A percentile compares a stretch with the other conserved stretches of the same genome.
Conservation (phyloP, 2,329 filamentous ascomycete species). For the Gliomastix tumulicola region DNA sequence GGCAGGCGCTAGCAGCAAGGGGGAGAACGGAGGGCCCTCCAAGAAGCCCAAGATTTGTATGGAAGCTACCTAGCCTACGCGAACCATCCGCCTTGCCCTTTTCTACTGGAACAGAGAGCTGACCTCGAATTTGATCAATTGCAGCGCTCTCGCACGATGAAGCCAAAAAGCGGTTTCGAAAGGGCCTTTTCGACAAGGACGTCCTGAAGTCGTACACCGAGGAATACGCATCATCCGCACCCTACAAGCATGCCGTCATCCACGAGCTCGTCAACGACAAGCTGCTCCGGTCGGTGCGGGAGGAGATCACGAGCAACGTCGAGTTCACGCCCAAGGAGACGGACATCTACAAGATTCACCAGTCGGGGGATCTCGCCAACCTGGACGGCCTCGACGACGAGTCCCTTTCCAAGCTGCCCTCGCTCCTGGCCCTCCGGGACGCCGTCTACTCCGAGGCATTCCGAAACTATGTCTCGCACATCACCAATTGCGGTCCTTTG, state of each 20-base stretch:
- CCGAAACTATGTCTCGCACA: conserved; percentile 77
- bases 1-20: conserved; percentile 37
- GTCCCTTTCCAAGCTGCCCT: conserved; percentile 79
- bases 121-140: neutral
- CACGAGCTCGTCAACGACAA: conserved; percentile 69
- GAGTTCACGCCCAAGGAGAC: conserved; percentile 98
- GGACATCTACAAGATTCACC: conserved; percentile 99
- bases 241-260: conserved; percentile 93
- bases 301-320: conserved; percentile 84
- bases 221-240: conserved; percentile 56
- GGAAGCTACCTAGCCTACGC: conserved; percentile 10
- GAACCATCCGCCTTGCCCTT: conserved; percentile 1
- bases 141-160: conserved; percentile 40
- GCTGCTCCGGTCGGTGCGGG: conserved; percentile 78
- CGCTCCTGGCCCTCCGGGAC: conserved; percentile 85
- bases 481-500: conserved; percentile 80
- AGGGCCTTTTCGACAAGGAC: conserved; percentile 56
- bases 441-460: conserved; percentile 88
- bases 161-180: conserved; percentile 53
- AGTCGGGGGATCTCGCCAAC: conserved; percentile 95
- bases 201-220: conserved; percentile 52
- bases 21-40: conserved; percentile 25
- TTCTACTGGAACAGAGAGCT: neutral
- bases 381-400: conserved; percentile 87
- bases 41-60: conserved; percentile 47